A percentile compares a stretch with the other conserved stretches of the same genome.
phyloP scores from a whole-genome alignment of 1,284 basidiomycete genomes.

The Taiwanofungus camphoratus region DNA sequence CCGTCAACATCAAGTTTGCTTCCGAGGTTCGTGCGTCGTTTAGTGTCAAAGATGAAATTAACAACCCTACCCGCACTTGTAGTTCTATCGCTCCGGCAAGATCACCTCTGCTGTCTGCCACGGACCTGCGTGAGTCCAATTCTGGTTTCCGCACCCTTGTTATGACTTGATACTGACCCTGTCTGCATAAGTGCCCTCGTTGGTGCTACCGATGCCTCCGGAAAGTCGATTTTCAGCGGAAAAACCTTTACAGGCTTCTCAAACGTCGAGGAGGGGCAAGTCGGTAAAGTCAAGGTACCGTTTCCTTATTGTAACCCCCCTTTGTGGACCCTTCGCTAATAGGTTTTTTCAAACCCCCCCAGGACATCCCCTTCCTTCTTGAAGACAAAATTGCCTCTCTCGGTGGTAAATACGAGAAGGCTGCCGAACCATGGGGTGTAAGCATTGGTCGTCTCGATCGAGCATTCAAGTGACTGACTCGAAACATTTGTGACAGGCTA shows the following conservation, averaged over 20 bases:
- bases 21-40: slow-evolving; percentile 37
- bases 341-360: background rate
- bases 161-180: background rate
- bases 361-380: slow-evolving; percentile 62
- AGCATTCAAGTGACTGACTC: background rate
- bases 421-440: slow-evolving; percentile 49
- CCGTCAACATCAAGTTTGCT: slow-evolving; percentile 52
- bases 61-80: background rate
- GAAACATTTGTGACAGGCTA: slow-evolving; percentile 25
- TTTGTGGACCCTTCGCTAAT: background rate
- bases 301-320: slow-evolving; percentile 1
- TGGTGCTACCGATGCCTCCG: slow-evolving; percentile 45
- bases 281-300: slow-evolving; percentile 35
- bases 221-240: slow-evolving; percentile 61
- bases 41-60: background rate
- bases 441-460: slow-evolving; percentile 22
- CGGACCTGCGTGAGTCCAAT: slow-evolving; percentile 55
- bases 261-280: slow-evolving; percentile 60
- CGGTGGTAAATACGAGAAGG: slow-evolving; percentile 63
- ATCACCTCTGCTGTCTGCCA: slow-evolving; percentile 70
- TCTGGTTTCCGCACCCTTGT: no score
- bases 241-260: slow-evolving; percentile 63
- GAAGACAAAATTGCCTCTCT: slow-evolving; percentile 56
- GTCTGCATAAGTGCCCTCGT: slow-evolving; percentile 39
- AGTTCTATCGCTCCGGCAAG: slow-evolving; percentile 62